Percentiles rank a stretch among this genome's conserved stretches.
Conservation (phyloP, 2,329 filamentous ascomycete species). For the Curvularia spicifera region DNA sequence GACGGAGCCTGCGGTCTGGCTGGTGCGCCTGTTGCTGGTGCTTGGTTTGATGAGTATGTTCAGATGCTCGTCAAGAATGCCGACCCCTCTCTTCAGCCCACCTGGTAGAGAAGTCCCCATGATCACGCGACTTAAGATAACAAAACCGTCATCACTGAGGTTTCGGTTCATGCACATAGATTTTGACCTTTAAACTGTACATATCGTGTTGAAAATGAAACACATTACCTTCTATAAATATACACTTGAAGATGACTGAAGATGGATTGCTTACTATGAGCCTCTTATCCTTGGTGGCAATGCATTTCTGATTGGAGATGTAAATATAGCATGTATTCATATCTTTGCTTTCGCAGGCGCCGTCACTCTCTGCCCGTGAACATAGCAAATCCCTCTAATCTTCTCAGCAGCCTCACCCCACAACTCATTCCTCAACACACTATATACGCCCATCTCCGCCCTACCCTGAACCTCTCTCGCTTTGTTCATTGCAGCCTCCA, state of each 20-base stretch:
- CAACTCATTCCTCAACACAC: conserved; percentile 59
- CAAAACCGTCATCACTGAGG: neutral
- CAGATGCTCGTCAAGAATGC: conserved; percentile 40
- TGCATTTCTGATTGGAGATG: neutral
- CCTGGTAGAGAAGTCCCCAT: conserved; percentile 17
- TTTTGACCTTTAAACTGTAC: neutral
- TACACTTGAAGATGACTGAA: neutral
- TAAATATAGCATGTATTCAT: conserved; percentile 22
- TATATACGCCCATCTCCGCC: conserved; percentile 59
- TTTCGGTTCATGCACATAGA: neutral
- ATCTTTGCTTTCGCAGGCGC: conserved; percentile 58
- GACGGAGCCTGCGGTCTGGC: conserved; percentile 35
- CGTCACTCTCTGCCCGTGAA: conserved; percentile 56
- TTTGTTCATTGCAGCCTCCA: conserved; percentile 55
- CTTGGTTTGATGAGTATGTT: conserved; percentile 40
- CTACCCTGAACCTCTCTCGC: conserved; percentile 54
- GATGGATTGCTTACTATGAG: neutral
- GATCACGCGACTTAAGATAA: neutral
- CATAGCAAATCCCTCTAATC: conserved; percentile 61
- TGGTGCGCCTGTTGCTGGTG: conserved; percentile 36
- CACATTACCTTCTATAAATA: neutral
- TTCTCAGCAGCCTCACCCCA: conserved; percentile 61
- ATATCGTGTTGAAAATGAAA: neutral
- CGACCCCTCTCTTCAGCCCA: conserved; percentile 31
- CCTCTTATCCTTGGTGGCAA: neutral